phyloP scores from a whole-genome alignment of 2,329 filamentous ascomycete species.

The Phaeosphaeria sp. region DNA sequence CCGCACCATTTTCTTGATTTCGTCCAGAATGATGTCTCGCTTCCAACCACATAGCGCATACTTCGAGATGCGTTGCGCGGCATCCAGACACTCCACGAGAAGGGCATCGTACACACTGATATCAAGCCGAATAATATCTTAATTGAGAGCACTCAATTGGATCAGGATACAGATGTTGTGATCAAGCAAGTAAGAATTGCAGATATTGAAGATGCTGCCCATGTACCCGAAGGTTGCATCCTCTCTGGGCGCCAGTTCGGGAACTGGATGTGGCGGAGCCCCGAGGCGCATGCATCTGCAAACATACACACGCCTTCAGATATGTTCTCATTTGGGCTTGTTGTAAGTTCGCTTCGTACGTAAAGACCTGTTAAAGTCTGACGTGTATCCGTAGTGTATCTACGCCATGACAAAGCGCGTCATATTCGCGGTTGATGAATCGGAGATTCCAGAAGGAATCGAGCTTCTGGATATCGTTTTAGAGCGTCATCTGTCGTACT shows the following conservation, averaged over 20 bases:
- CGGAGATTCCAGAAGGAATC: conserved; percentile 46
- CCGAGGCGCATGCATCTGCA: not conserved
- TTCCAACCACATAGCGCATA: too few species aligned
- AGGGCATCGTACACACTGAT: too few species aligned
- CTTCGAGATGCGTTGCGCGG: too few species aligned
- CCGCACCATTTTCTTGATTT: conserved; percentile 50
- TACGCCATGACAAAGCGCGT: not conserved
- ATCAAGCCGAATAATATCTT: too few species aligned
- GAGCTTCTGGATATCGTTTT: conserved; percentile 52
- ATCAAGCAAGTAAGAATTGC: too few species aligned
- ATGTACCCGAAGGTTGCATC: not conserved
- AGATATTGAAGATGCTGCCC: too few species aligned
- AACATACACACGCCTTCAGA: not conserved
- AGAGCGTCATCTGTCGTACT: conserved; percentile 57
- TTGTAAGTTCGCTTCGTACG: not conserved
- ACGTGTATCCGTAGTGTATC: not conserved
- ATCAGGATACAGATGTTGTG: too few species aligned
- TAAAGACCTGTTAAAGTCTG: not conserved
- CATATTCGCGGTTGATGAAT: not conserved
- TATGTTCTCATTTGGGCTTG: not conserved
- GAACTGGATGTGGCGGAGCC: too few species aligned
- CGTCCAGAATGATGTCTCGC: too few species aligned
- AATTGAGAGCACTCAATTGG: too few species aligned
- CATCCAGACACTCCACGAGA: too few species aligned
- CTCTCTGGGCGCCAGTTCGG: not conserved